These are phyloP conservation scores for Cladobotryum mycophilum DNA, from an alignment of 2,329 filamentous ascomycete species.

Conservation along the genomic window DNA sequence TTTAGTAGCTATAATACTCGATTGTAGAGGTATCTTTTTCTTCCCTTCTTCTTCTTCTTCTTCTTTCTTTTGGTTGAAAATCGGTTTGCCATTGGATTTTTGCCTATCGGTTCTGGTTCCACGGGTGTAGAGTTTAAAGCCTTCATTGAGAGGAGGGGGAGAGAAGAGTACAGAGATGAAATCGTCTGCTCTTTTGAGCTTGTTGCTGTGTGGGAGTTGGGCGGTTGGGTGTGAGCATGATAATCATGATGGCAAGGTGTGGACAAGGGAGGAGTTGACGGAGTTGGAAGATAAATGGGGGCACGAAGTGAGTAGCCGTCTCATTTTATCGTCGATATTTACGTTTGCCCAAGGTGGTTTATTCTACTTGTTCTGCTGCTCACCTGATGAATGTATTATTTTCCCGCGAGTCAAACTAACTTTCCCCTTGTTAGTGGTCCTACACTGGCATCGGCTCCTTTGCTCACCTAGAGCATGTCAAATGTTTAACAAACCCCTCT, in stretches of 20 bases:
- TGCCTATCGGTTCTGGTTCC: too few species aligned
- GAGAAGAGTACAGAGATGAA: conserved; percentile 18
- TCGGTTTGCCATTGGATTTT: too few species aligned
- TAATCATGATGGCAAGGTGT: conserved; percentile 34
- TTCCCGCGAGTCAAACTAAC: too few species aligned
- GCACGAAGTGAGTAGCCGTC: conserved; percentile 39
- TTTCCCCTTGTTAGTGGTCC: conserved; percentile 23
- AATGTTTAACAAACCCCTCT: conserved; percentile 60
- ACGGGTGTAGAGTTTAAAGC: too few species aligned
- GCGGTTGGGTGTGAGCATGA: conserved; percentile 24
- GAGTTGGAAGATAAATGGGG: conserved; percentile 54
- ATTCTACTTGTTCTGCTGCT: too few species aligned
- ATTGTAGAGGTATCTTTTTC: too few species aligned
- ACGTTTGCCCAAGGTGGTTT: too few species aligned
- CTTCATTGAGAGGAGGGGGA: background rate
- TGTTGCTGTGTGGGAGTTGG: conserved; percentile 22
- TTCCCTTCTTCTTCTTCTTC: too few species aligned
- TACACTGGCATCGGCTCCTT: conserved; percentile 73
- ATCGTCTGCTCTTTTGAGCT: conserved; percentile 17
- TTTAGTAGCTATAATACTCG: too few species aligned
- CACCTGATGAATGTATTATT: too few species aligned
- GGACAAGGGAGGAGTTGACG: conserved; percentile 43
- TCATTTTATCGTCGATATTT: background rate
- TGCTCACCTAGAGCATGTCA: conserved; percentile 62
- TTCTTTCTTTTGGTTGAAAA: too few species aligned